Percentiles rank a stretch among this genome's conserved stretches.
These are phyloP conservation scores for Russula olivacea DNA, from an alignment of 768 basidiomycete species.

Conservation along the genomic window DNA sequence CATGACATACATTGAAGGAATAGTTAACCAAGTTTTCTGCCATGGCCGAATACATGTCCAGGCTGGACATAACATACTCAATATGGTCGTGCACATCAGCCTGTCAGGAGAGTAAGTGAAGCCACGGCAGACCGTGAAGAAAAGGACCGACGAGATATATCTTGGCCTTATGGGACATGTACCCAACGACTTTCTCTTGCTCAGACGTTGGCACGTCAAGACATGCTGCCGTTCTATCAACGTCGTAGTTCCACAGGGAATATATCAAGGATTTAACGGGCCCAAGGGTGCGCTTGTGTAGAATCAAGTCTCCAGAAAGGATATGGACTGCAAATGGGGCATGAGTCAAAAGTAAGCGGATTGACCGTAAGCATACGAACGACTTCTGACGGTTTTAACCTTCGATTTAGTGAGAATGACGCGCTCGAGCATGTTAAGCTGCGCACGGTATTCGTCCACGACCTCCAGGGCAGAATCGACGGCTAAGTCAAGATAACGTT, in stretches of 20 bases:
- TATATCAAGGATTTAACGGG: constrained; percentile 67
- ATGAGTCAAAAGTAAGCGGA: neutral
- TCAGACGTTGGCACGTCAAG: constrained; percentile 34
- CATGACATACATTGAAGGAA: constrained; percentile 57
- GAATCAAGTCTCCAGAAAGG: constrained; percentile 64
- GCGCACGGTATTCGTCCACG: constrained; percentile 60
- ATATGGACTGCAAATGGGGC: constrained; percentile 52
- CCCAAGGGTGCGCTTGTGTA: constrained; percentile 68
- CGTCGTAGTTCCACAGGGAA: constrained; percentile 62
- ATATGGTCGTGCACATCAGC: constrained; percentile 75
- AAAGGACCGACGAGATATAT: constrained; percentile 47
- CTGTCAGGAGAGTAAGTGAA: constrained; percentile 30
- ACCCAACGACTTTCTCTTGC: constrained; percentile 44
- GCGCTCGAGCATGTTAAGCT: constrained; percentile 56
- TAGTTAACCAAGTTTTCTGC: constrained; percentile 68
- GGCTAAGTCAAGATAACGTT: constrained; percentile 34
- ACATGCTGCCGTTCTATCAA: constrained; percentile 58
- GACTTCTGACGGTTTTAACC: constrained; percentile 52
- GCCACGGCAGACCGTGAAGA: neutral
- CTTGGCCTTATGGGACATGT: constrained; percentile 62
- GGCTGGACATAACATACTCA: constrained; percentile 60
- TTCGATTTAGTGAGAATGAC: constrained; percentile 53
- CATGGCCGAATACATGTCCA: constrained; percentile 70
- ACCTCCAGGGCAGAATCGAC: constrained; percentile 66
- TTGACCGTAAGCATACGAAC: constrained; percentile 35